A percentile compares a stretch with the other conserved stretches of the same genome.
phyloP scores from a whole-genome alignment of 352 stramenopile genomes.

The Pythium scleroteichum region DNA sequence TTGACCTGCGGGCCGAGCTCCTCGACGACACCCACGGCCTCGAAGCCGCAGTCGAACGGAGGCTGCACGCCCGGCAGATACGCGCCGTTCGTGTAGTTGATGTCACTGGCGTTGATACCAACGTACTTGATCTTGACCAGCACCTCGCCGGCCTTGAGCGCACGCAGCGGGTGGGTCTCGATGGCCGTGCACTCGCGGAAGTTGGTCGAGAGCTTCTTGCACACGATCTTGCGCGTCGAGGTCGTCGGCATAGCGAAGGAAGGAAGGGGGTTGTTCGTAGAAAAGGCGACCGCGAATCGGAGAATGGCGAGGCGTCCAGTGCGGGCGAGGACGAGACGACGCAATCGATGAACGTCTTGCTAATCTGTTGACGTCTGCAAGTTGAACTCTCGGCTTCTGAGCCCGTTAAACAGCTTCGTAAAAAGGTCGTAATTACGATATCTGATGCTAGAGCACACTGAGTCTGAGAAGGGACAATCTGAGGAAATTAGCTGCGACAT shows the following conservation, averaged over 20 bases:
- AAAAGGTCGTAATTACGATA: constrained; percentile 5
- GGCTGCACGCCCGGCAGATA: constrained; percentile 48
- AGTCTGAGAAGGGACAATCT: neutral
- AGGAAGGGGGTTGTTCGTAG: neutral
- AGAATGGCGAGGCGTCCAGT: neutral
- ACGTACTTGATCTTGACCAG: constrained; percentile 45
- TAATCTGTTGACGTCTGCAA: constrained; percentile 26
- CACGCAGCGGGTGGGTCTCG: constrained; percentile 43
- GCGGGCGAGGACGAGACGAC: neutral
- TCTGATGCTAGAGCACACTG: neutral
- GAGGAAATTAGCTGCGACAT: constrained; percentile 17
- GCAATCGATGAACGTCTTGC: constrained; percentile 3
- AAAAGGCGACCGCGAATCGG: neutral
- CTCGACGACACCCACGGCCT: constrained; percentile 41
- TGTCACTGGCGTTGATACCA: constrained; percentile 50
- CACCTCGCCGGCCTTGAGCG: constrained; percentile 51
- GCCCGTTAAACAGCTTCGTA: constrained; percentile 11
- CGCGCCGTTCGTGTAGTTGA: constrained; percentile 61
- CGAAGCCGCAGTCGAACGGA: constrained; percentile 58
- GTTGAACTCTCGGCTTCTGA: constrained; percentile 19
- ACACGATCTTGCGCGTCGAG: constrained; percentile 79
- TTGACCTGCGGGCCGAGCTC: constrained; percentile 36
- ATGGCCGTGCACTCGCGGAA: constrained; percentile 77
- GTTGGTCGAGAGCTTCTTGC: constrained; percentile 77
- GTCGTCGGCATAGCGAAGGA: constrained; percentile 24